Base-by-base conservation (phyloP, 2,329 filamentous ascomycete genomes). In the Parafenestella ontariensis region DNA sequence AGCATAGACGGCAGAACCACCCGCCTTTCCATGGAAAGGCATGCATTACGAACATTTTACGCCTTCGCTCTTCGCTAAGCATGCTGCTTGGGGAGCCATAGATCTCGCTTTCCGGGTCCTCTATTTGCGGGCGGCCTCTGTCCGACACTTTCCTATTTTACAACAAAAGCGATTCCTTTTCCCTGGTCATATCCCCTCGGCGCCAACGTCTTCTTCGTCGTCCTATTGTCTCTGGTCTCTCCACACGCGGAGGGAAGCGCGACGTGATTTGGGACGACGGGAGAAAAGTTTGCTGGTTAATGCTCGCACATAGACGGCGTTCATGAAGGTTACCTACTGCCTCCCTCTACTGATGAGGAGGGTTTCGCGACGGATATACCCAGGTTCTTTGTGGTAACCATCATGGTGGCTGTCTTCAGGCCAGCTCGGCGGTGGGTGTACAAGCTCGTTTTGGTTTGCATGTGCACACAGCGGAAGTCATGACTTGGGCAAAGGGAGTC, bases 11-110 rank as follows among this genome's bases (percentile, higher is more conserved):
- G 68, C 66, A 66, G 69, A 69, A 67, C 70, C 67, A 62, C 47
- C 53, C 61, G 65, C 66, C 67, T 73, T 66, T 62, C 54, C 31
- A 46, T 37, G 54, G 64, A 68, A 69, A 66, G 65, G 59, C 68
- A 73, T 68, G 71, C 69, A 69, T 76, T 62, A 76, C 69, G 73
- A 75, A 72, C 66, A 71, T 74, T 68, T 72, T 71, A 73, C 68
- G 71, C 65, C 68, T 66, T 66, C 67, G 71, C 68, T 69, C 65
- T 73, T 69, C 61, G 69, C 64, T 68, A 61, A 67, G 66, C 63
- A 64, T 75, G 74, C 74, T 77, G 74, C 71, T 74, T 74, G 72
- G 74, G 72, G 71, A 68, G 66, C 59, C 49, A 68, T 77, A 77
- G 74, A 77, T 75, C 65, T 75, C 71, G 71, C 64, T 70, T 74